These are phyloP conservation scores for Aspergillus hiratsukae DNA, from an alignment of 2,329 filamentous ascomycete genomes.

Conservation along the genomic window DNA sequence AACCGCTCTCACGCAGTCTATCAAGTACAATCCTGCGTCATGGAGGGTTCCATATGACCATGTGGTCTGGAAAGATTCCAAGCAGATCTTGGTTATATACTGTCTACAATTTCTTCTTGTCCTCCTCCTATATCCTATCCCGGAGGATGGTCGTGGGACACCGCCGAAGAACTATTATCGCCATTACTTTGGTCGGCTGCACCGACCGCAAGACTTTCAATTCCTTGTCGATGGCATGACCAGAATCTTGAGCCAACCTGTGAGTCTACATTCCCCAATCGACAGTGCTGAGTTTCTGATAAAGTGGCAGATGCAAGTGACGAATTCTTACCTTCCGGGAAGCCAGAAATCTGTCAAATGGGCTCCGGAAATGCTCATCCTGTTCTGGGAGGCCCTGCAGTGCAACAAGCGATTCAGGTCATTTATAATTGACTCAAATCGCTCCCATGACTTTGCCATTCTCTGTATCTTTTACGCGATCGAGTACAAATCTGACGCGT, in stretches of 20 bases:
- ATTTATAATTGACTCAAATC: slow-evolving; percentile 93
- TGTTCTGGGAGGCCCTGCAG: slow-evolving; percentile 96
- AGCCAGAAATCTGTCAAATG: slow-evolving; percentile 76
- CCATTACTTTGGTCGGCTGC: slow-evolving; percentile 83
- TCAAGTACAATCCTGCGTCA: slow-evolving; percentile 91
- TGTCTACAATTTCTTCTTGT: slow-evolving; percentile 86
- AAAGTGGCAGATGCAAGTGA: slow-evolving; percentile 64
- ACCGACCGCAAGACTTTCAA: slow-evolving; percentile 94
- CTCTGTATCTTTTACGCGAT: slow-evolving; percentile 88
- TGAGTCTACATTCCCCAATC: slow-evolving; percentile 23
- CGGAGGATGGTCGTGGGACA: slow-evolving; percentile 62
- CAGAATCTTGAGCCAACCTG: slow-evolving; percentile 82
- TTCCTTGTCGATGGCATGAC: slow-evolving; percentile 95
- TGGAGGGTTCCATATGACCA: slow-evolving; percentile 95
- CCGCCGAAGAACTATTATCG: slow-evolving; percentile 87
- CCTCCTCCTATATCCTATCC: slow-evolving; percentile 79
- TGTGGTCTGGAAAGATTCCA: slow-evolving; percentile 84
- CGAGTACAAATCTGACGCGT: slow-evolving; percentile 77
- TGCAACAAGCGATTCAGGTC: slow-evolving; percentile 96
- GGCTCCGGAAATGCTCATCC: slow-evolving; percentile 91
- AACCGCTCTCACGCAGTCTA: slow-evolving; percentile 53
- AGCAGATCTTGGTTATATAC: slow-evolving; percentile 86
- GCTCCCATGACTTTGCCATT: slow-evolving; percentile 88
- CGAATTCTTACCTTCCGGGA: slow-evolving; percentile 80
- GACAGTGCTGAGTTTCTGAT: slow-evolving; percentile 9